Evolutionary conservation across 1,284 basidiomycete species (phyloP), one percentile per base, ranked within the genome.

Genomic region (Gomphus bonarii): DNA sequence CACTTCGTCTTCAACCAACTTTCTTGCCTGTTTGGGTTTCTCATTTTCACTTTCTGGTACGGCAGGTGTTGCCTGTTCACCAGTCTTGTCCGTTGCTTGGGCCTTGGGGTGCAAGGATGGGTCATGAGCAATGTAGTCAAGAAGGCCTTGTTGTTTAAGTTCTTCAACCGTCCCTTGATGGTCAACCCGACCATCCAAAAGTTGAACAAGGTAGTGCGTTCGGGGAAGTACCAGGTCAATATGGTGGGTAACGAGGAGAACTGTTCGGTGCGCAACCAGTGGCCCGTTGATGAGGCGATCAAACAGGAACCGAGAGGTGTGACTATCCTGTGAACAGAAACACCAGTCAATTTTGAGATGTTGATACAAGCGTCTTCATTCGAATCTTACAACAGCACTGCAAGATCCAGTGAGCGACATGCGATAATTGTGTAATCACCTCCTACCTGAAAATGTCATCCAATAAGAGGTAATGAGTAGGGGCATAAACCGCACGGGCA

Each of bases 181-280:
- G 56, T 86, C 82, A 54, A 89, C 80, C 10, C 82, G 74, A 3
- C 86, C 87, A 62, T 87, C 84, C 3, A 87, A 73, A 82, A 89
- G 84, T 16, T 83, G 79, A 6, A 89, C 77, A 20, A 87, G 72
- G 63, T 87, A 87, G 59, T 82, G 67, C 0, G 85, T 78, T 1
- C 79, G 82, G 0, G 85, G 84, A 20, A 88, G 74, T 18, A 88
- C 82, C 1, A 89, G 74, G 57, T 86, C 82, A 49, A 88, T 82
- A 60, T 89, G 85, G 62, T 89, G 85, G 0, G 86, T 89, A 14
- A 87, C 83, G 7, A 86, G 73, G 49, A 85, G 69, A 81, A 88
- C 81, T 1, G 87, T 88, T 14, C 87, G 77, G 56, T 83, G 73
- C 1, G 73, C 76, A 22, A 88, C 66, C 10, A 90, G 72, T 10